Conservation (phyloP, 768 basidiomycete genomes). For the Fistulinella prunicolor region DNA sequence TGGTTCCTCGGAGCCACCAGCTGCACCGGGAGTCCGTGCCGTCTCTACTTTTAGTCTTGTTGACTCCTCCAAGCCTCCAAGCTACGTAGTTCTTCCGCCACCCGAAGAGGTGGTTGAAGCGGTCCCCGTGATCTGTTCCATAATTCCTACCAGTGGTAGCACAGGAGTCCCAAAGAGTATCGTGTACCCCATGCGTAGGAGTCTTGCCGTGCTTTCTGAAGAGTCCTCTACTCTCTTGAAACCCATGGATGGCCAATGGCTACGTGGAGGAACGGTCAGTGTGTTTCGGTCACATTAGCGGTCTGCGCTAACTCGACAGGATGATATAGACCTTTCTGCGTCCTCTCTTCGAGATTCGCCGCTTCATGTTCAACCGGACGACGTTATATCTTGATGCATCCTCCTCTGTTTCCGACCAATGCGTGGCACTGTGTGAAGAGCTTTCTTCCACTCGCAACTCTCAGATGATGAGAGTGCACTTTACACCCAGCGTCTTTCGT, state of each 20-base stretch:
- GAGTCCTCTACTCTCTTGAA: slow-evolving; percentile 28
- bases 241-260: slow-evolving; percentile 32
- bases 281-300: neutral
- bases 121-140: slow-evolving; percentile 26
- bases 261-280: slow-evolving; percentile 31
- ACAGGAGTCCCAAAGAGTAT: slow-evolving; percentile 33
- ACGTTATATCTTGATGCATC: slow-evolving; percentile 29
- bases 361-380: slow-evolving; percentile 33
- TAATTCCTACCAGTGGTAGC: slow-evolving; percentile 30
- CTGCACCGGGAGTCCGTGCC: slow-evolving; percentile 6
- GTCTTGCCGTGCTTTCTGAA: slow-evolving; percentile 23
- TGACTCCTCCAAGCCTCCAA: slow-evolving; percentile 6
- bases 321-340: slow-evolving; percentile 29
- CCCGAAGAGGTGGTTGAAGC: slow-evolving; percentile 17
- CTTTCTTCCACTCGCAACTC: slow-evolving; percentile 20
- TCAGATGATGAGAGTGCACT: slow-evolving; percentile 27
- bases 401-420: slow-evolving; percentile 27
- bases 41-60: slow-evolving; percentile 21
- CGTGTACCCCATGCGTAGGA: slow-evolving; percentile 29
- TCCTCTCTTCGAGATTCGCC: slow-evolving; percentile 30
- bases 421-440: slow-evolving; percentile 22
- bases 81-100: slow-evolving; percentile 10
- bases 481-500: slow-evolving; percentile 31
- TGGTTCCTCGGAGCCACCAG: slow-evolving; percentile 14
- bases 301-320: neutral